Base-by-base conservation (phyloP, 352 stramenopile species). In the Elongisporangium prolatum region DNA sequence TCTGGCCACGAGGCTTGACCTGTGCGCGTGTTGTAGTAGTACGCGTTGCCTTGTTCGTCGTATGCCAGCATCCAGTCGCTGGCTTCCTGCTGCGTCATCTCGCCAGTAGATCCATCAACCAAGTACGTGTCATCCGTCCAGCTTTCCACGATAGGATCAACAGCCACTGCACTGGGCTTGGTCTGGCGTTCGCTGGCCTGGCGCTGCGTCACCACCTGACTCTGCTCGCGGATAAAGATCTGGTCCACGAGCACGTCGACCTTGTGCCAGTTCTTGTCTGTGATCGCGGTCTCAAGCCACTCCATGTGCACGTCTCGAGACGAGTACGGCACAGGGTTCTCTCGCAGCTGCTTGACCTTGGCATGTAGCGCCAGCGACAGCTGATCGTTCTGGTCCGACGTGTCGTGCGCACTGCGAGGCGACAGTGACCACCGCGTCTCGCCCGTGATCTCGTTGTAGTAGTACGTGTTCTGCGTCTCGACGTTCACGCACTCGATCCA, bases 371-470 rank as follows among this genome's bases (percentile, higher is more conserved):
- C 72, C 25, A 93, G 59, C 1, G 84, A 72, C 34, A 93, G 89
- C 40, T 89, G 75, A 17, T 80, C 71, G n/a, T 76, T 64, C 0
- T 40, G 48, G 47, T 89, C 75, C 1, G 63, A 67, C 2, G 54
- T 68, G 54, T 92, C 80, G 0, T 72, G 69, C 37, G 83, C 80
- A 54, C 79, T 93, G 2, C 80, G 75, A 20, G 85, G 85, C 5
- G 83, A 91, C 17, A 94, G 65, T 20, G 84, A 93, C 90, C 88
- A 97, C 51, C 84, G 73, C 7, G 75, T 82, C 63, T 98, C 84
- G 22, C 93, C 80, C 21, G 81, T 97, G 57, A 90, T 74, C 56
- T 88, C 87, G 58, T 98, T 98, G 70, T 93, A 96, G 58, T 98
- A 98, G 66, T 94, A 97, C 38, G 92, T 81, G 61, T 95, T 71